Evolutionary conservation across 1,284 basidiomycete species (phyloP).

Genomic region (Athelia psychrophila): DNA sequence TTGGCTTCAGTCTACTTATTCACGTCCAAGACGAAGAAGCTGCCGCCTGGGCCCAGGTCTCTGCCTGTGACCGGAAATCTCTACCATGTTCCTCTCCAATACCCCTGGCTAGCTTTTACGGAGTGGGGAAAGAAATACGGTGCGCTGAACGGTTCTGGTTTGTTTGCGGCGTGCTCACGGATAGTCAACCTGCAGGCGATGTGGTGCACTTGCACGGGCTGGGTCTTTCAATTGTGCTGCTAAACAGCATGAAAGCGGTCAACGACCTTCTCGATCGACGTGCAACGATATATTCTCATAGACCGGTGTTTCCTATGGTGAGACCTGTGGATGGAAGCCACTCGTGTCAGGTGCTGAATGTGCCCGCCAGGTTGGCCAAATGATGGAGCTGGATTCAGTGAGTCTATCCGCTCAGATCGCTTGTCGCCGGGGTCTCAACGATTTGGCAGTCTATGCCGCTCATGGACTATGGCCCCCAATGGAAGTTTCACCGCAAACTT

Average conservation of each 20-base stretch:
- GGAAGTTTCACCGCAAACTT: slow-evolving; percentile 23
- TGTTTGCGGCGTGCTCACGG: no score
- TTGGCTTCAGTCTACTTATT: no score
- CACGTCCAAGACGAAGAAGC: no score
- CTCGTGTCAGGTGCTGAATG: no score
- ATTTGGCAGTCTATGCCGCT: background rate
- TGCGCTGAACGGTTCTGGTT: no score
- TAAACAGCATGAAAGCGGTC: slow-evolving; percentile 29
- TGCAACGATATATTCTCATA: slow-evolving; percentile 29
- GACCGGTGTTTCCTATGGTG: slow-evolving; percentile 31
- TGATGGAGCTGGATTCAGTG: slow-evolving; percentile 30
- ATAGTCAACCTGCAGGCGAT: slow-evolving; percentile 17
- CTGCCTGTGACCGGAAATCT: slow-evolving; percentile 41
- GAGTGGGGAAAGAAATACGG: slow-evolving; percentile 41
- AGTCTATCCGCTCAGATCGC: slow-evolving; percentile 1
- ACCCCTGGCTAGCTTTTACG: slow-evolving; percentile 38
- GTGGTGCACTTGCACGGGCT: slow-evolving; percentile 22
- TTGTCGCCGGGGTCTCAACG: background rate
- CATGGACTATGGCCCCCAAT: slow-evolving; percentile 17
- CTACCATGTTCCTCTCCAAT: slow-evolving; percentile 36
- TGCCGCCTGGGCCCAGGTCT: slow-evolving; percentile 41
- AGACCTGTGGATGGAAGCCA: no score
- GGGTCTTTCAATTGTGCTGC: slow-evolving; percentile 24
- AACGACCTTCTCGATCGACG: slow-evolving; percentile 31
- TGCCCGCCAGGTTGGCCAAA: no score